Conservation (phyloP, 1,284 basidiomycete genomes). For the Pisolithus thermaeus region DNA sequence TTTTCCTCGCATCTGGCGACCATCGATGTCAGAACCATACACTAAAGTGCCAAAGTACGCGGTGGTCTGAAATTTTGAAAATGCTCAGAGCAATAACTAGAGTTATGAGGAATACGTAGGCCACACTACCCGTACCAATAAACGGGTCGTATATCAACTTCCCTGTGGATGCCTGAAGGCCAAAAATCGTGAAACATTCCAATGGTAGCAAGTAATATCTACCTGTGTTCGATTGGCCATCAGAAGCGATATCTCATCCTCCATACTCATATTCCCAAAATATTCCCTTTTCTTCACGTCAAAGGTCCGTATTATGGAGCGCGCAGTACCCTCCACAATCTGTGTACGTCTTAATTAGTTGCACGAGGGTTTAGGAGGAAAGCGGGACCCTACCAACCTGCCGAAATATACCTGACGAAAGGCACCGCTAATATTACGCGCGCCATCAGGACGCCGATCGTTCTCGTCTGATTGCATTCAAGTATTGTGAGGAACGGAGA, state of each 20-base stretch:
- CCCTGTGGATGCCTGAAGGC: slow-evolving; percentile 71
- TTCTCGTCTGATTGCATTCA: slow-evolving; percentile 39
- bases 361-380: background rate
- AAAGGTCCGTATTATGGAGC: slow-evolving; percentile 62
- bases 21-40: slow-evolving; percentile 96
- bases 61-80: slow-evolving; percentile 46
- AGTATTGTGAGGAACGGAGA: background rate
- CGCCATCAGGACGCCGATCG: slow-evolving; percentile 37
- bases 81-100: background rate
- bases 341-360: slow-evolving; percentile 23
- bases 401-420: slow-evolving; percentile 77
- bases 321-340: slow-evolving; percentile 70
- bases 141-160: slow-evolving; percentile 97
- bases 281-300: slow-evolving; percentile 89
- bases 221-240: slow-evolving; percentile 96
- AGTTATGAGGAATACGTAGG: slow-evolving; percentile 56
- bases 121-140: slow-evolving; percentile 94
- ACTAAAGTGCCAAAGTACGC: slow-evolving; percentile 87
- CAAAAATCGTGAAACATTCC: background rate
- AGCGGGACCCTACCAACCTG: slow-evolving; percentile 66
- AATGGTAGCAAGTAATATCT: slow-evolving; percentile 8
- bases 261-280: slow-evolving; percentile 98
- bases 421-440: slow-evolving; percentile 58
- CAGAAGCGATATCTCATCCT: slow-evolving; percentile 87
- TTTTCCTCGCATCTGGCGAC: slow-evolving; percentile 94